Percentiles rank a stretch among this genome's conserved stretches.
These are phyloP conservation scores for Syzygium aromaticum DNA, from an alignment of 345 rosid genomes.

Conservation along the genomic window DNA sequence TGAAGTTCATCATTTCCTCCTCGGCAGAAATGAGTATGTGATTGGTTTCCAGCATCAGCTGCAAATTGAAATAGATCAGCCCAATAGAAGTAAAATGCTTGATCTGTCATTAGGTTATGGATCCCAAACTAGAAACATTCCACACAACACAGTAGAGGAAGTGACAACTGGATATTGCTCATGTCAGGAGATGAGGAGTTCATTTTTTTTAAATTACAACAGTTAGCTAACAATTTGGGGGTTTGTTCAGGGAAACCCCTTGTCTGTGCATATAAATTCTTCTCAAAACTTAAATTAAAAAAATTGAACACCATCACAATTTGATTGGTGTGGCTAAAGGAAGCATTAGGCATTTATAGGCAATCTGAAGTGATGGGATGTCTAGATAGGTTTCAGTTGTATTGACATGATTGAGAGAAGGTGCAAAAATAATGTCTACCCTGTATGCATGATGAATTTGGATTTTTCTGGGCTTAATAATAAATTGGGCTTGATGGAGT, in stretches of 20 bases:
- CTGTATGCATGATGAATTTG: neutral
- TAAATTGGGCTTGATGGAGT: neutral
- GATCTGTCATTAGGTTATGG: neutral
- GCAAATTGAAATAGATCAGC: neutral
- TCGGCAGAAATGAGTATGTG: neutral
- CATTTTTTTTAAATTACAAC: neutral
- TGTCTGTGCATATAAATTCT: neutral
- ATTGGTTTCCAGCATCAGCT: neutral
- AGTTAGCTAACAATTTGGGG: neutral
- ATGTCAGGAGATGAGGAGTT: neutral
- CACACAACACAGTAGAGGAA: neutral
- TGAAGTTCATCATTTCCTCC: neutral
- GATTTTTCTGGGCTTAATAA: neutral
- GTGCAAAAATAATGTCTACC: neutral
- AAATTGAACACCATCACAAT: neutral
- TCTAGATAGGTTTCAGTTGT: neutral
- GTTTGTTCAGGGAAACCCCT: neutral
- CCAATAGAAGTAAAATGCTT: neutral
- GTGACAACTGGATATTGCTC: neutral
- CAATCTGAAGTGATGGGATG: neutral
- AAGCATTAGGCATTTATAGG: neutral
- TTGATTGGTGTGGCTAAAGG: neutral
- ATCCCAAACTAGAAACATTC: neutral
- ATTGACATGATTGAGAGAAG: neutral
- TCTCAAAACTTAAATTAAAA: neutral